phyloP scores from a whole-genome alignment of 257 asterid species.

The Ophiorrhiza pumila region DNA sequence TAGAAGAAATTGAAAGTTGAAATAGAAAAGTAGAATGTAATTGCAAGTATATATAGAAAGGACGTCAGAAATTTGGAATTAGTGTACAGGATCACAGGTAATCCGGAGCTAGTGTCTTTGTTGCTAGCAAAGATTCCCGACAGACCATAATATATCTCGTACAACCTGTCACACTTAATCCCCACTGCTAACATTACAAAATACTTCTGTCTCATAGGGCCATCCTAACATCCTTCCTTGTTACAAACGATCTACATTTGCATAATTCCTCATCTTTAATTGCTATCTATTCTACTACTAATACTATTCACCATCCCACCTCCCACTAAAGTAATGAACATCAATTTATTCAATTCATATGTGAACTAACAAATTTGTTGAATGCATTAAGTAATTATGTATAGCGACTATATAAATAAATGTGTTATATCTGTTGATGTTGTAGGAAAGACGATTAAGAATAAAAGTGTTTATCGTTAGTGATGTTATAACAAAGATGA shows the following conservation, averaged over 20 bases:
- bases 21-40: not conserved
- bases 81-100: slow-evolving; percentile 8
- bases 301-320: too few species aligned
- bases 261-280: not conserved
- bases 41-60: not conserved
- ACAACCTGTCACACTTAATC: slow-evolving; percentile 27
- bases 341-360: too few species aligned
- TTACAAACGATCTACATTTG: not conserved
- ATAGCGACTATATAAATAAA: too few species aligned
- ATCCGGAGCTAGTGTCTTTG: slow-evolving; percentile 18
- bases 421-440: too few species aligned
- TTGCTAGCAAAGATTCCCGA: slow-evolving; percentile 23
- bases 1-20: not conserved
- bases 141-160: slow-evolving; percentile 25
- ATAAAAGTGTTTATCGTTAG: too few species aligned
- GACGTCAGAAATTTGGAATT: slow-evolving; percentile 5
- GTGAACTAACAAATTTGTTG: too few species aligned
- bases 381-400: too few species aligned
- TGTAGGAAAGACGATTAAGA: too few species aligned
- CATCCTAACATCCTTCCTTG: too few species aligned
- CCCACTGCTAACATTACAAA: slow-evolving; percentile 14
- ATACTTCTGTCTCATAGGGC: not conserved
- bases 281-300: too few species aligned
- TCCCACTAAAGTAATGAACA: too few species aligned
- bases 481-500: too few species aligned